These are phyloP conservation scores for Phytopythium cucurbitacearum DNA, from an alignment of 352 stramenopile species.

Conservation along the genomic window DNA sequence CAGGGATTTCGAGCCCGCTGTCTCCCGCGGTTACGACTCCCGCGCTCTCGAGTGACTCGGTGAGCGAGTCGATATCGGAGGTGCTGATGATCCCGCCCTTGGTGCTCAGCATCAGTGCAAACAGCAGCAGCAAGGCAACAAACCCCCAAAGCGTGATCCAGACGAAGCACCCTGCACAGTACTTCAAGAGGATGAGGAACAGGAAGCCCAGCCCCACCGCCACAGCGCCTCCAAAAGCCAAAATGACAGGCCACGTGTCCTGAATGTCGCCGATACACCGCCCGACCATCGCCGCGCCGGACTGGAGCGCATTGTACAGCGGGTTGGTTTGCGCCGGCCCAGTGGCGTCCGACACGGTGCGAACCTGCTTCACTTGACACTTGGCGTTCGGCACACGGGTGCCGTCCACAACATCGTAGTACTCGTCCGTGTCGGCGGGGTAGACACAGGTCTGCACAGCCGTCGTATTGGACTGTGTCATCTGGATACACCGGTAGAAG, in stretches of 20 bases:
- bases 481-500: conserved; percentile 81
- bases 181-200: conserved; percentile 69
- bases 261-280: conserved; percentile 68
- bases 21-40: conserved; percentile 34
- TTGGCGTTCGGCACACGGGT: conserved; percentile 50
- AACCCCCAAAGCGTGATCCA: conserved; percentile 70
- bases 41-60: conserved; percentile 31
- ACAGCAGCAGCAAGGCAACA: conserved; percentile 56
- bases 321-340: conserved; percentile 65
- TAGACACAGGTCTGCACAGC: conserved; percentile 65
- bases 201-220: conserved; percentile 56
- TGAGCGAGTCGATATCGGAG: conserved; percentile 33
- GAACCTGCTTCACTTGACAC: conserved; percentile 72
- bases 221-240: conserved; percentile 39
- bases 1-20: conserved; percentile 35
- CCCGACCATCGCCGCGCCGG: conserved; percentile 34
- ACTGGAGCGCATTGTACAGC: conserved; percentile 69
- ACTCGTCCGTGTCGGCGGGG: conserved; percentile 55
- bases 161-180: conserved; percentile 68
- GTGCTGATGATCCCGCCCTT: conserved; percentile 69
- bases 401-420: conserved; percentile 56
- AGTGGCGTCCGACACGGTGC: conserved; percentile 44
- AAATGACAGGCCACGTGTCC: conserved; percentile 47
- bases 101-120: conserved; percentile 69
- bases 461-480: conserved; percentile 53